Percentiles rank a stretch among this genome's conserved stretches.
Evolutionary conservation across 1,284 basidiomycete species (phyloP).

Genomic region (Leccinum glutinopallens): DNA sequence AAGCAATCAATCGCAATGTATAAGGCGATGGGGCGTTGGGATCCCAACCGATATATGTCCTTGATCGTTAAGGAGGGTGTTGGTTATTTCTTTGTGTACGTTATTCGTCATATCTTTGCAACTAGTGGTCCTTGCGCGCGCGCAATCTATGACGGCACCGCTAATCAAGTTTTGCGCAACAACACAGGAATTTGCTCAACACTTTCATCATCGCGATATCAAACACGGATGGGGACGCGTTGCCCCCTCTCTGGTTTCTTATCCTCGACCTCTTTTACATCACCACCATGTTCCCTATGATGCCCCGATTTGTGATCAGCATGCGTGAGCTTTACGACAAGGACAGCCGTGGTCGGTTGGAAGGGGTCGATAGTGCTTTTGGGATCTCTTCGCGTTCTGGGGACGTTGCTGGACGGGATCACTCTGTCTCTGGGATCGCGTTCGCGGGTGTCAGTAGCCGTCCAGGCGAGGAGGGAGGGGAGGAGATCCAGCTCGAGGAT

Average conservation of each 20-base stretch:
- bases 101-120: background rate
- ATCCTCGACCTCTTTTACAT: too few species aligned
- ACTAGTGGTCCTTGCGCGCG: too few species aligned
- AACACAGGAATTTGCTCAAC: background rate
- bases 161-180: too few species aligned
- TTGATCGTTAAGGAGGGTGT: background rate
- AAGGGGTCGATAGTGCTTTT: background rate
- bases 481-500: too few species aligned
- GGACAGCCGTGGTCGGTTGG: background rate
- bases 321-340: background rate
- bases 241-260: fast-evolving
- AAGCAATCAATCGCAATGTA: background rate
- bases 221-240: too few species aligned
- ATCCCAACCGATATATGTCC: background rate
- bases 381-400: background rate
- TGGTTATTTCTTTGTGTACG: background rate
- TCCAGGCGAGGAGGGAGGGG: too few species aligned
- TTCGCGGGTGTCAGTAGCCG: too few species aligned
- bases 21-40: background rate
- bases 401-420: background rate
- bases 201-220: background rate
- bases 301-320: too few species aligned
- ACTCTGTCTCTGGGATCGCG: background rate
- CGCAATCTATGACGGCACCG: background rate
- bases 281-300: too few species aligned